Base-by-base conservation (phyloP, 306 rosid species). In the Dalbergia cultrata region DNA sequence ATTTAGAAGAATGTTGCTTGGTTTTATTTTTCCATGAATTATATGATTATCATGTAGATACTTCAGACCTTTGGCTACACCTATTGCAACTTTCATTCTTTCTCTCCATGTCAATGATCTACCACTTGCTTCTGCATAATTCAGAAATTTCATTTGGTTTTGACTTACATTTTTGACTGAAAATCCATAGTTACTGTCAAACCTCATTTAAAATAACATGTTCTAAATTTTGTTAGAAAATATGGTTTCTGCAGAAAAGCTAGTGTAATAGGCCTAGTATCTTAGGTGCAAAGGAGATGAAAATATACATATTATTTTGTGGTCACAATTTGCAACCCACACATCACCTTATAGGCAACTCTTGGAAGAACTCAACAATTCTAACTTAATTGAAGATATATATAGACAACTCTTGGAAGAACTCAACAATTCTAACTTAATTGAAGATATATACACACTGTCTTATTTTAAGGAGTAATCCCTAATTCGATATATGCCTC, bases 1-100 rank as follows among this genome's bases (percentile, higher is more conserved):
- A 61, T 91, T 89, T 68, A 94, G 84, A 50, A 94, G 91, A 84
- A 94, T 89, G 88, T 91, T 94, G 67, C 89, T 91, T 47, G 98
- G 93, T 72, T 90, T 91, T 70, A 94, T 80, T 62, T 84, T 89
- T 88, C 95, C 91, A 79, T 94, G 98, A 81, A 88, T 83, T 68
- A 92, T 89, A 70, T 85, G 84, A 78, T 87, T 92, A 26, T 81
- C 81, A 68, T 94, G 98, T 37, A 94, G 88, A 82, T 87, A 87
- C 31, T 85, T 86, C 64, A 94, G 73, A 53, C 97, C 98, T 79
- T 78, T 90, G 26, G 90, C 90, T 16, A 86, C 82, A 70, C 97
- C 97, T 53, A 76, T 70, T n/a, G 97, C 97, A 60, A 94, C 79
- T 81, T 90, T 90, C 90, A 90, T 79, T 86, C 94, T 94, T 82